phyloP scores from a whole-genome alignment of 2,329 filamentous ascomycete genomes.

The Aspergillus ochraceus region DNA sequence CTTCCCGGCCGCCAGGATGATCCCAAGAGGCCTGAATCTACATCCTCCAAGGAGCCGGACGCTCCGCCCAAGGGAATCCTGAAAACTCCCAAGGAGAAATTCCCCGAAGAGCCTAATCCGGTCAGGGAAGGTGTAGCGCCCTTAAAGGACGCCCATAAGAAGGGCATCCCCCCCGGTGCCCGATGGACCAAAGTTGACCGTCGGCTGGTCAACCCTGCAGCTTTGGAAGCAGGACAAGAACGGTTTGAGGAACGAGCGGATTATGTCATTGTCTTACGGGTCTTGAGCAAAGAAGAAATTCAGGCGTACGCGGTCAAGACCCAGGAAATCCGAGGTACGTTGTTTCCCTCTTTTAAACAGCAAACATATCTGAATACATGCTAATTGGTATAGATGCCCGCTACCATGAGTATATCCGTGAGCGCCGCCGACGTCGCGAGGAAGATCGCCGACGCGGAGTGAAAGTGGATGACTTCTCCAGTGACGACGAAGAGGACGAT shows the following conservation, averaged over 20 bases:
- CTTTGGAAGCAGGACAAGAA: slow-evolving; percentile 82
- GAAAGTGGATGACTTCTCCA: slow-evolving; percentile 30
- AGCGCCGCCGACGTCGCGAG: slow-evolving; percentile 42
- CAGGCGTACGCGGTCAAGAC: slow-evolving; percentile 82
- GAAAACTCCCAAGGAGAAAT: slow-evolving; percentile 76
- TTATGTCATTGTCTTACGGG: slow-evolving; percentile 88
- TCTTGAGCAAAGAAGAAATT: slow-evolving; percentile 85
- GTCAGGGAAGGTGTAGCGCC: slow-evolving; percentile 88
- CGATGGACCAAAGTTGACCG: slow-evolving; percentile 93
- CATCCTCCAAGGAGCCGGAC: slow-evolving; percentile 56
- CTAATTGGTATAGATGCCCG: slow-evolving; percentile 32
- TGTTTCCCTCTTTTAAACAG: neutral
- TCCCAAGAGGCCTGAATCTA: slow-evolving; percentile 27
- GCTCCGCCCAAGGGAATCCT: slow-evolving; percentile 76
- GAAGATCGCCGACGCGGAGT: slow-evolving; percentile 42
- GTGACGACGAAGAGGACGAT: slow-evolving; percentile 39
- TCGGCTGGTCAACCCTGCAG: slow-evolving; percentile 84
- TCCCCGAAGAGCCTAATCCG: slow-evolving; percentile 82
- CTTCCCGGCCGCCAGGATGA: slow-evolving; percentile 21
- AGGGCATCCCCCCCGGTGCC: slow-evolving; percentile 74
- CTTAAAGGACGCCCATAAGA: slow-evolving; percentile 77
- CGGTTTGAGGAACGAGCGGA: slow-evolving; percentile 89
- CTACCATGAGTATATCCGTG: slow-evolving; percentile 36
- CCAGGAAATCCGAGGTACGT: slow-evolving; percentile 73
- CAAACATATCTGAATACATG: neutral